Conservation (phyloP, 805 yeast genomes). For the Ogataea allantospora region DNA sequence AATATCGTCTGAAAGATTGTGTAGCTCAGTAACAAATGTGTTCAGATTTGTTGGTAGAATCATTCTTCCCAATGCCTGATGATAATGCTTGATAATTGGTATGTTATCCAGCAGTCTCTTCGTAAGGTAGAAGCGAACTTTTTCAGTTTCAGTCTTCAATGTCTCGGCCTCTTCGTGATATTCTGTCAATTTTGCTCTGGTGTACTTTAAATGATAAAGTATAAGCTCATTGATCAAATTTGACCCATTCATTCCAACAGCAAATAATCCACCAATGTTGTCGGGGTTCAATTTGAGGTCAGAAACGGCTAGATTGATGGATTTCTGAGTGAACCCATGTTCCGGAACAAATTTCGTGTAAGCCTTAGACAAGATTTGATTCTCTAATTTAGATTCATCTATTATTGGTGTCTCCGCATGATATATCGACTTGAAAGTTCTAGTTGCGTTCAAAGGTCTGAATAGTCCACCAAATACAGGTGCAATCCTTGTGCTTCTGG, state of each 20-base stretch:
- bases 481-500: background rate
- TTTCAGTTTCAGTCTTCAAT: slow-evolving; percentile 23
- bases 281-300: slow-evolving; percentile 41
- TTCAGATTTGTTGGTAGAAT: slow-evolving; percentile 61
- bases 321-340: slow-evolving; percentile 41
- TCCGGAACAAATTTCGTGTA: slow-evolving; percentile 39
- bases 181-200: slow-evolving; percentile 38
- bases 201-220: slow-evolving; percentile 44
- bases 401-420: slow-evolving; percentile 38
- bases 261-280: slow-evolving; percentile 40
- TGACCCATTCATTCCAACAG: slow-evolving; percentile 29
- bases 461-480: background rate
- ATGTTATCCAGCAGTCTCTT: slow-evolving; percentile 51
- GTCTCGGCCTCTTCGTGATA: slow-evolving; percentile 27
- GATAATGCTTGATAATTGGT: slow-evolving; percentile 43
- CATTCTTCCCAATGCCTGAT: slow-evolving; percentile 57
- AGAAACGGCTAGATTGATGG: slow-evolving; percentile 44
- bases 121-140: slow-evolving; percentile 34
- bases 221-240: slow-evolving; percentile 42
- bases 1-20: slow-evolving; percentile 77
- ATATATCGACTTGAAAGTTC: slow-evolving; percentile 38
- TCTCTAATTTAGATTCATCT: slow-evolving; percentile 36
- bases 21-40: slow-evolving; percentile 63
- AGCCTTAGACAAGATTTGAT: slow-evolving; percentile 35
- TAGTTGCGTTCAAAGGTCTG: slow-evolving; percentile 15